Evolutionary conservation across 352 stramenopile genomes (phyloP), one percentile per base, ranked within the genome.

Genomic region (Aphanomyces astaci): DNA sequence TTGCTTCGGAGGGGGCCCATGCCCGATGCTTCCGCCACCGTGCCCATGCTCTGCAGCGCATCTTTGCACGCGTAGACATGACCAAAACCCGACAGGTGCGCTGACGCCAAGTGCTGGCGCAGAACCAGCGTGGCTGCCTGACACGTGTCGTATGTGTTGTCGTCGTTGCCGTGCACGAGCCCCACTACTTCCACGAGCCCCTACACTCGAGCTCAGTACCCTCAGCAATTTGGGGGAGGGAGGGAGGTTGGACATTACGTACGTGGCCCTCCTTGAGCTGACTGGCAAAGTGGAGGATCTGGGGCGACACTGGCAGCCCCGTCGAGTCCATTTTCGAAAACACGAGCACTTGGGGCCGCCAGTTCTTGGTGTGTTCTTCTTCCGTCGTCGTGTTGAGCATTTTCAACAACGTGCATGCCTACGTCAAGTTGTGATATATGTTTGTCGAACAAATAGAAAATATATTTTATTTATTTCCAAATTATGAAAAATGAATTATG

Each of bases 301-400:
- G 22, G 19, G 70, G 31, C 28, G 64, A 48, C 28, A 36, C 19
- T 40, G 53, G 48, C 33, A 55, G 36, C 46, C 69, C 27, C 11
- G 59, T 43, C 22, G 24, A 45, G 28, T 68, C 45, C 19, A 62
- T 67, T 39, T 64, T 64, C 33, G 63, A 69, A 55, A 68, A 53
- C 24, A 74, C 53, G 4, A 64, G 60, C 24, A 64, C 40, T 32
- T 69, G 63, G 4, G 63, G 63, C 1, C 64, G 63, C 64, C 69
- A 68, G 39, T 72, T 71, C 33, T 72, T 71, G 2, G 63, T 69
- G 64, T 69, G 70, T 28, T 74, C 63, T 45, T 72, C 70, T 2
- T 72, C 63, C 9, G 64, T 48, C 1, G 63, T 59, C 25, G 66
- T 32, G 31, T 68, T 59, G 40, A 74, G 64, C 17, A 49, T 64